A percentile compares a stretch with the other conserved stretches of the same genome.
These are phyloP conservation scores for Physcomitrium patens DNA, from an alignment of 225 moss, liverwort and hornwort species.

Conservation along the genomic window DNA sequence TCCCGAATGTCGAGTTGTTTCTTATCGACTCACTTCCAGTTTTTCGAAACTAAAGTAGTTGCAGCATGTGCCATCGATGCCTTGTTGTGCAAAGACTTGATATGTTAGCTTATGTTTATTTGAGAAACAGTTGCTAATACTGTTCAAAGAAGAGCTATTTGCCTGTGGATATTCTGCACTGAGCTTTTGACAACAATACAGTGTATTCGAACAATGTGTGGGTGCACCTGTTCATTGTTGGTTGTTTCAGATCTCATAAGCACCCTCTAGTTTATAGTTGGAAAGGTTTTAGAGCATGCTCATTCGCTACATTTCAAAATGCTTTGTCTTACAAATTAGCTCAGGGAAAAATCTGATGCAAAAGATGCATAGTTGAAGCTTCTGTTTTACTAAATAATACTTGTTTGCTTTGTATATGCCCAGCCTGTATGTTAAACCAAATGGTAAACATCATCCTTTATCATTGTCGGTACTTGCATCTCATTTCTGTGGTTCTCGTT, in stretches of 20 bases:
- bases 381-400: not conserved
- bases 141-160: not conserved
- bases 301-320: constrained; percentile 32
- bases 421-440: not conserved
- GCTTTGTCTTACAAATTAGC: constrained; percentile 26
- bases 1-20: constrained; percentile 6
- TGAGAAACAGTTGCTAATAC: not conserved
- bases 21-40: not conserved
- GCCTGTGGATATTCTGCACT: not conserved
- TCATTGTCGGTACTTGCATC: not conserved
- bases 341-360: not conserved
- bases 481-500: no score
- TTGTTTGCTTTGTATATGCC: not conserved
- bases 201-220: constrained; percentile 43
- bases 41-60: not conserved
- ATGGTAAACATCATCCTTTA: not conserved
- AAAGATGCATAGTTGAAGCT: constrained; percentile 10
- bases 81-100: not conserved
- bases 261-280: constrained; percentile 54
- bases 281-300: constrained; percentile 45
- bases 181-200: constrained; percentile 18
- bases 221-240: constrained; percentile 58
- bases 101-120: not conserved
- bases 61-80: not conserved
- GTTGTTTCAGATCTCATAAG: constrained; percentile 65